Evolutionary conservation across 2,329 filamentous ascomycete genomes (phyloP).

Genomic region (Ciborinia camelliae): DNA sequence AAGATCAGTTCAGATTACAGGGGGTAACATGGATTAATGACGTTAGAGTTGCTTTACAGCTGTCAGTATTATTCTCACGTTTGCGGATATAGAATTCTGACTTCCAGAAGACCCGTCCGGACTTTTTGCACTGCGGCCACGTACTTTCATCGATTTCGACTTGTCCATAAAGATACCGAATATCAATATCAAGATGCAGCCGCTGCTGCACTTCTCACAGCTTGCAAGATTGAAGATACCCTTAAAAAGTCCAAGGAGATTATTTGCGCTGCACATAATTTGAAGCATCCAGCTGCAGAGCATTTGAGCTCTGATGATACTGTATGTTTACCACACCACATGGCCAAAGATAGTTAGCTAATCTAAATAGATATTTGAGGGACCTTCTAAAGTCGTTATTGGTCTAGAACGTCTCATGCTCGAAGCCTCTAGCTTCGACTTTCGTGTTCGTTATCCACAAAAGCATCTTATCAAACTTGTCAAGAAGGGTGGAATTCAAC

Average conservation of each 20-base stretch:
- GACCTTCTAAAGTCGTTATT: conserved; percentile 74
- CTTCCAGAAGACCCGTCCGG: conserved; percentile 65
- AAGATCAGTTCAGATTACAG: conserved; percentile 77
- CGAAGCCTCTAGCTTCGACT: conserved; percentile 91
- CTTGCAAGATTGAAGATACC: conserved; percentile 97
- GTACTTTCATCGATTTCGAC: conserved; percentile 91
- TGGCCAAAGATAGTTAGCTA: conserved; percentile 1
- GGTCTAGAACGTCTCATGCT: conserved; percentile 89
- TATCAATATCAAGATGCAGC: conserved; percentile 87
- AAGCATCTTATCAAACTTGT: conserved; percentile 76
- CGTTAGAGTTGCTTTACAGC: conserved; percentile 70
- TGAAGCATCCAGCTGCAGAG: conserved; percentile 62
- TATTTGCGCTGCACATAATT: conserved; percentile 82
- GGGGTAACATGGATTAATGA: conserved; percentile 88
- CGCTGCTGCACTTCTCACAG: conserved; percentile 82
- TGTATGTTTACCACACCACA: conserved; percentile 45
- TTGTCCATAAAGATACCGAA: conserved; percentile 79
- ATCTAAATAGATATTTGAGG: conserved; percentile 67
- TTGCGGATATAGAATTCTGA: neutral
- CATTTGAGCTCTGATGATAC: conserved; percentile 76
- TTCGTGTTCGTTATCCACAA: conserved; percentile 83
- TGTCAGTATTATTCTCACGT: conserved; percentile 54
- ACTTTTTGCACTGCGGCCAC: conserved; percentile 89
- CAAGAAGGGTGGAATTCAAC: conserved; percentile 47
- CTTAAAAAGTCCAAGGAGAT: conserved; percentile 96